Evolutionary conservation across 2,329 filamentous ascomycete genomes (phyloP).

Genomic region (Pyrenophora tritici-repentis): DNA sequence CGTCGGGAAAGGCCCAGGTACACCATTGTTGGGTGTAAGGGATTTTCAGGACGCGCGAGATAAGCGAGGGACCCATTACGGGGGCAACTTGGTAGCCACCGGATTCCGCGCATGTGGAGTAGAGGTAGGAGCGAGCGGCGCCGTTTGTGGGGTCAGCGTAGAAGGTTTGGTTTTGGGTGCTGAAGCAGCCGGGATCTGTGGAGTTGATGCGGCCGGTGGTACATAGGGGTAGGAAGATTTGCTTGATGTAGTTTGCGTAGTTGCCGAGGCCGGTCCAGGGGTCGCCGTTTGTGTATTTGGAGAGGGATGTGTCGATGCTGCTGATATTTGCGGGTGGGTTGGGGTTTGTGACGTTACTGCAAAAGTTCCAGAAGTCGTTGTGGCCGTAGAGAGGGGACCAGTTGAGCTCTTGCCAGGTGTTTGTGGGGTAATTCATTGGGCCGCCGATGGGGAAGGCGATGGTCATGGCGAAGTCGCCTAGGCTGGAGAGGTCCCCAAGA

Average conservation of each 20-base stretch:
- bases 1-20: conserved; percentile 58
- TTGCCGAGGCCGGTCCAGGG: conserved; percentile 58
- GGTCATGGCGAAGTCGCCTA: conserved; percentile 55
- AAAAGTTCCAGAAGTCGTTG: conserved; percentile 59
- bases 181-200: conserved; percentile 52
- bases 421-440: conserved; percentile 56
- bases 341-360: conserved; percentile 57
- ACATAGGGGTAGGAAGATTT: conserved; percentile 52
- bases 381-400: conserved; percentile 52
- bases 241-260: conserved; percentile 59
- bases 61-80: conserved; percentile 50
- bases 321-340: conserved; percentile 52
- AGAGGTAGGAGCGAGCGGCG: conserved; percentile 54
- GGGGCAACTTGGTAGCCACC: conserved; percentile 58
- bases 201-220: conserved; percentile 50
- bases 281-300: conserved; percentile 56
- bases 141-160: conserved; percentile 53
- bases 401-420: conserved; percentile 61
- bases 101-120: conserved; percentile 56
- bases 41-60: conserved; percentile 55
- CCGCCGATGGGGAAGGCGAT: conserved; percentile 56
- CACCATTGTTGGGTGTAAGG: conserved; percentile 62
- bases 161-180: conserved; percentile 50
- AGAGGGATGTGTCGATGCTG: conserved; percentile 52
- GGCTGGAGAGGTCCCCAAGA: conserved; percentile 51